Conservation (phyloP, 345 rosid genomes). For the Pelargonium nanum region DNA sequence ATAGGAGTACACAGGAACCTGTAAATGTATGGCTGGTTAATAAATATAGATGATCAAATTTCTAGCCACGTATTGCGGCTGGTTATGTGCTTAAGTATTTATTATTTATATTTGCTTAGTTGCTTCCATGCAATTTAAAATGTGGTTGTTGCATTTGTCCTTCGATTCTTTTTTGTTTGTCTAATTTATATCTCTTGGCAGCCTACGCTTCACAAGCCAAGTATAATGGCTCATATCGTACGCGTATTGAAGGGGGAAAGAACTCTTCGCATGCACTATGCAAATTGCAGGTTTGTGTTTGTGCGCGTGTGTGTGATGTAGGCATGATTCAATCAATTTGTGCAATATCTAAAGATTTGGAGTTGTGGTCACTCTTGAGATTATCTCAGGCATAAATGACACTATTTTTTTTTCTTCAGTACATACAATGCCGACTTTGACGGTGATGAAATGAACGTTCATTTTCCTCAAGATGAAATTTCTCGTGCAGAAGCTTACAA, state of each 20-base stretch:
- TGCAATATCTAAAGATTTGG: too few relatives aligned
- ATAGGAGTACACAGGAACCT: too few relatives aligned
- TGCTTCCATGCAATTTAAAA: background rate
- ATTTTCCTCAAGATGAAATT: conserved; percentile 98
- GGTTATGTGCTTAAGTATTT: background rate
- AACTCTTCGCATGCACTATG: conserved; percentile 97
- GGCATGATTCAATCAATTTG: too few relatives aligned
- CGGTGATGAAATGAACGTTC: conserved; percentile 99
- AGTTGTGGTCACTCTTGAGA: conserved; percentile 1
- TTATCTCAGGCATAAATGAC: conserved; percentile 1
- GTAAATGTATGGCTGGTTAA: too few relatives aligned
- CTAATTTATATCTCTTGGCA: conserved; percentile 26
- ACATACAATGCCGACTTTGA: conserved; percentile 99
- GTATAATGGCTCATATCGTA: conserved; percentile 93
- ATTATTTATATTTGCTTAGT: too few relatives aligned
- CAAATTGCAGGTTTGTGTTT: conserved; percentile 79
- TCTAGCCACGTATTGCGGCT: background rate
- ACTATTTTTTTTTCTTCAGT: conserved; percentile 33
- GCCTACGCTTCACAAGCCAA: conserved; percentile 99
- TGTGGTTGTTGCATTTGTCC: background rate
- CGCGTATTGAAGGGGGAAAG: conserved; percentile 89
- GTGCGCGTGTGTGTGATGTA: too few relatives aligned
- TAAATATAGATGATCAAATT: background rate
- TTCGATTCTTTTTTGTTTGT: conserved; percentile 18
- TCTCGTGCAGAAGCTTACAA: conserved; percentile 98